Base-by-base conservation (phyloP, 768 basidiomycete species). In the Tulasnella calospora region DNA sequence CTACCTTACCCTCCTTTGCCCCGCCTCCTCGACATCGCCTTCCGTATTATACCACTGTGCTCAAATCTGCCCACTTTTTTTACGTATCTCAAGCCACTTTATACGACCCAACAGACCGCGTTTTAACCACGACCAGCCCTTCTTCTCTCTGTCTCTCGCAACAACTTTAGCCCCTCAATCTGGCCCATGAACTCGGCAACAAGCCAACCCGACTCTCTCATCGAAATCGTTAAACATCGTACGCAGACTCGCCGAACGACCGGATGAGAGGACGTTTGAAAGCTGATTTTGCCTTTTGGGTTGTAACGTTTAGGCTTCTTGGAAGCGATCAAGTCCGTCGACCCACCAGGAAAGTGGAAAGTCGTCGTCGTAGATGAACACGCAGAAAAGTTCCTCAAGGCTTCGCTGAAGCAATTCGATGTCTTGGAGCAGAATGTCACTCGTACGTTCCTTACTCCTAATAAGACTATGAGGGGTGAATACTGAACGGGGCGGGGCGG, bases 381-480 rank as follows among this genome's bases (percentile, higher is more conserved):
- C 85, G 92, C 96, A 35, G 92, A 96, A 84, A 90, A 88, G 83
- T 86, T 99, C 76, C 85, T 99, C 70, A 89, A 91, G 79, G 90
- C 92, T 12, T 94, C 96, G 4, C 88, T 98, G 81, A 95, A 95
- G 85, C 92, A 94, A 83, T 95, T 94, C 82, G 97, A 99, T 84
- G 93, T 99, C 77, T 85, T 99, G 77, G 92, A 95, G 84, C 95
- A 98, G 87, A 96, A 96, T 87, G 95, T 99, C 61, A 98, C 96
- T 70, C 89, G 97, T 98, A 86, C 83, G 95, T 87, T n/a, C n/a
- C 74, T n/a, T 30, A n/a, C 41, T 57, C n/a, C 33, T 47, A 71
- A 17, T 35, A 47, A 23, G n/a, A 2, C 13, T 46, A 35, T 30
- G 3, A 1, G 33, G 6, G 33, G 6, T 9, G 12, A 40, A 72